A percentile compares a stretch with the other conserved stretches of the same genome.
Conservation (phyloP, 2,329 filamentous ascomycete species). For the Hypoxylon sp. region DNA sequence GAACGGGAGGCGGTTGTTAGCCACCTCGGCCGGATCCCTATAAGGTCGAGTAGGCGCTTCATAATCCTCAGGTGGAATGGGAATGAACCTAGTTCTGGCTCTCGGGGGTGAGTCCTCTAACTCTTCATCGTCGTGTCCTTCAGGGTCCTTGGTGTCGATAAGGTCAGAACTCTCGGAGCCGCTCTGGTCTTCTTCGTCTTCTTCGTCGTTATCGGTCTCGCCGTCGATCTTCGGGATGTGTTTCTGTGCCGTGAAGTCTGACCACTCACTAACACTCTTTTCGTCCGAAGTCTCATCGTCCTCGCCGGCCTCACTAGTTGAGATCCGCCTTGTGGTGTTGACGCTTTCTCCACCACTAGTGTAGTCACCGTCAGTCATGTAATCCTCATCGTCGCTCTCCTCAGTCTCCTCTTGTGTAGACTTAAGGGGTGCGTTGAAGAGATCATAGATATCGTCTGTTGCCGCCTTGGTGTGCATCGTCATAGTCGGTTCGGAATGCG, state of each 20-base stretch:
- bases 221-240: conserved; percentile 70
- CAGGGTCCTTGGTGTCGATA: conserved; percentile 41
- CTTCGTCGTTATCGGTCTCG: conserved; percentile 53
- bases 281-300: conserved; percentile 69
- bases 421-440: conserved; percentile 89
- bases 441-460: conserved; percentile 96
- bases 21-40: conserved; percentile 82
- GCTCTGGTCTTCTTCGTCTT: conserved; percentile 57
- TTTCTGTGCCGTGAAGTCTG: conserved; percentile 83
- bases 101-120: conserved; percentile 62
- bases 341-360: conserved; percentile 90
- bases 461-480: conserved; percentile 95
- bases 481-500: conserved; percentile 88
- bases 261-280: conserved; percentile 85
- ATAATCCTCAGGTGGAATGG: conserved; percentile 88
- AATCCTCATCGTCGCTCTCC: conserved; percentile 73
- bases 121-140: conserved; percentile 50
- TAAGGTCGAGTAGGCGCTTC: conserved; percentile 83
- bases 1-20: conserved; percentile 93
- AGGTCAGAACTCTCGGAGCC: conserved; percentile 49
- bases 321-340: conserved; percentile 78
- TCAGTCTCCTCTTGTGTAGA: conserved; percentile 57
- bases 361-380: conserved; percentile 81
- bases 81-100: conserved; percentile 78
- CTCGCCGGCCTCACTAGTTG: conserved; percentile 58